Evolutionary conservation across 345 rosid species (phyloP), one percentile per base, ranked within the genome.

Genomic region (Camelina hispida): DNA sequence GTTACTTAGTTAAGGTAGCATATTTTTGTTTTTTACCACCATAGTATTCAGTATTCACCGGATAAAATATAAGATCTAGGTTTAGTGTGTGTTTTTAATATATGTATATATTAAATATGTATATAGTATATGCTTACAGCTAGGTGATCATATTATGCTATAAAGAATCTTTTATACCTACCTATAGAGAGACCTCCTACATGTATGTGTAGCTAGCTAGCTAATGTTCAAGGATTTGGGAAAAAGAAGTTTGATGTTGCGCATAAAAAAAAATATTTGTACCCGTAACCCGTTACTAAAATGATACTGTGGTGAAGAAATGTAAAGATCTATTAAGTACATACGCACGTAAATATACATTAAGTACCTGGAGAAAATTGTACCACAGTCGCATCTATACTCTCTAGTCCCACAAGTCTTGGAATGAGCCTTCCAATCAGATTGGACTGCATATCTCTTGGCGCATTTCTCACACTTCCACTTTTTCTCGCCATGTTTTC

Each of bases 361-460:
- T 40, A 43, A 23, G n/a, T 83, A 95, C 99, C 99, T 85, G 9
- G 97, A 95, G 81, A 95, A 95, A 9, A 89, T 60, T 48, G 93
- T 92, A 23, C 99, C 99, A 65, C 99, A 95, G 76, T 92, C 96
- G 34, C 99, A 95, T 85, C 87, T 84, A 78, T 95, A 95, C 80
- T 95, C 99, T 73, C 93, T 87, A 18, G 97, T 95, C 66, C 99
- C 99, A 72, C 99, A 95, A 53, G 99, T 87, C 82, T 90, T 95
- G 9, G 92, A 87, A 84, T 95, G 99, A 3, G 99, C 99, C 74
- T 95, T 95, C 97, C 99, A 95, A 64, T 95, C 97, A 1, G 99
- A 95, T 80, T 92, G 99, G 34, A 95, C 99, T 43, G 97, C 97
- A 55, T 95, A 95, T 73, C 90, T 71, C 90, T 95, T 95, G 3